Evolutionary conservation across 148 eudicot species (phyloP).

Genomic region (Cornus suecica): DNA sequence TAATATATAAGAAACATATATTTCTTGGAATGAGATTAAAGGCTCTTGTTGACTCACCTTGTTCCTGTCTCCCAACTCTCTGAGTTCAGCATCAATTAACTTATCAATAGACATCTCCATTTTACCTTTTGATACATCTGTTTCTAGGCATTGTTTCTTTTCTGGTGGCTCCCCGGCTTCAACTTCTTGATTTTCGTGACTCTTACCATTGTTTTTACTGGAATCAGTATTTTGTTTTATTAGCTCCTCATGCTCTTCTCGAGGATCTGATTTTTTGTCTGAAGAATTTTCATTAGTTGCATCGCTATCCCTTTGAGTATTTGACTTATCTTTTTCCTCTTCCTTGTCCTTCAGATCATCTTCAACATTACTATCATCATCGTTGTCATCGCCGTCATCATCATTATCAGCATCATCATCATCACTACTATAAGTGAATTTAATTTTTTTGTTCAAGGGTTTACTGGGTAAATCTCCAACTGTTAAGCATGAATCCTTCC

Average conservation of each 20-base stretch:
- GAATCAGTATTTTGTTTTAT: conserved; percentile 18
- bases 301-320: conserved; percentile 19
- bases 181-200: conserved; percentile 19
- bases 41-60: conserved; percentile 52
- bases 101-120: conserved; percentile 69
- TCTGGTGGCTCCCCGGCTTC: conserved; percentile 48
- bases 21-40: neutral
- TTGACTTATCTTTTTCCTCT: conserved; percentile 28
- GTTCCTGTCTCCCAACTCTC: conserved; percentile 73
- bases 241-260: conserved; percentile 12
- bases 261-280: conserved; percentile 18
- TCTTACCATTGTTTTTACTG: conserved; percentile 18
- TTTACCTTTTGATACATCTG: conserved; percentile 26
- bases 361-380: conserved; percentile 15
- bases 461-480: conserved; percentile 28
- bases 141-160: conserved; percentile 57
- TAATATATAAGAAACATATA: neutral
- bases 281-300: conserved; percentile 17
- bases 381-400: conserved; percentile 39
- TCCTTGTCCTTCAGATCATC: conserved; percentile 23
- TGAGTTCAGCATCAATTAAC: conserved; percentile 87
- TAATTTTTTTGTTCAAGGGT: conserved; percentile 61
- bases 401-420: conserved; percentile 65
- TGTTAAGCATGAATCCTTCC: conserved; percentile 30
- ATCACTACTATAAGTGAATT: conserved; percentile 66